A percentile compares a stretch with the other conserved stretches of the same genome.
Evolutionary conservation across 2,329 filamentous ascomycete genomes (phyloP).

Genomic region (Macrophomina pseudophaseolina): DNA sequence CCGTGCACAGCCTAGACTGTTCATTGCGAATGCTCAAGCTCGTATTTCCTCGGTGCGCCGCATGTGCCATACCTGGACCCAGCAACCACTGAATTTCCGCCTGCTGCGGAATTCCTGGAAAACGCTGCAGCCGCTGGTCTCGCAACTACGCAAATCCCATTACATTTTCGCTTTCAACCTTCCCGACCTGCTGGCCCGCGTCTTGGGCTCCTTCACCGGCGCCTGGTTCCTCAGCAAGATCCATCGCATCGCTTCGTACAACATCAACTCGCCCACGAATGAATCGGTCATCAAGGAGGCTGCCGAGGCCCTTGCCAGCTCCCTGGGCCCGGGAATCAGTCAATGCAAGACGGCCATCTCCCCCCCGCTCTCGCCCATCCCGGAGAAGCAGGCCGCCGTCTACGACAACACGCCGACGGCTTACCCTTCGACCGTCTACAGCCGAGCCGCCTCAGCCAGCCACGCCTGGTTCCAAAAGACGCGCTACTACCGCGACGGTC

Average conservation of each 20-base stretch:
- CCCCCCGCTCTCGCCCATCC: conserved; percentile 25
- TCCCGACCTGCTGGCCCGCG: conserved; percentile 51
- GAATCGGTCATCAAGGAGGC: conserved; percentile 34
- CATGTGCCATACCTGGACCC: conserved; percentile 56
- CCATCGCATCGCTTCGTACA: conserved; percentile 48
- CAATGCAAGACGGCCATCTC: conserved; percentile 46
- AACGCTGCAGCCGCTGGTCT: conserved; percentile 53
- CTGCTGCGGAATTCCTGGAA: conserved; percentile 52
- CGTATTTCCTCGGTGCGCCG: conserved; percentile 52
- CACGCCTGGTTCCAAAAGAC: conserved; percentile 59
- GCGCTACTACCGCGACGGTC: conserved; percentile 59
- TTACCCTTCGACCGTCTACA: conserved; percentile 21
- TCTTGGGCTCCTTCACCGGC: conserved; percentile 56
- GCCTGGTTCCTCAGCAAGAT: conserved; percentile 52
- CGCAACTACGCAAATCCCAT: conserved; percentile 55
- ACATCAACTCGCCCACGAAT: conserved; percentile 27
- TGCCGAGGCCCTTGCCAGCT: conserved; percentile 57
- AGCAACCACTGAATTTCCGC: conserved; percentile 50
- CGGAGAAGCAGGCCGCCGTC: conserved; percentile 9
- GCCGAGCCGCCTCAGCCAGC: conserved; percentile 28
- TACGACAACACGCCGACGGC: background rate
- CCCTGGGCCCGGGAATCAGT: conserved; percentile 55
- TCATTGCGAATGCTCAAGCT: conserved; percentile 49
- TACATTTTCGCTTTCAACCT: conserved; percentile 63
- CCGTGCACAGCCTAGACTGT: conserved; percentile 46